Base-by-base conservation (phyloP, 2,329 filamentous ascomycete species). In the Xylariaceae sp. region DNA sequence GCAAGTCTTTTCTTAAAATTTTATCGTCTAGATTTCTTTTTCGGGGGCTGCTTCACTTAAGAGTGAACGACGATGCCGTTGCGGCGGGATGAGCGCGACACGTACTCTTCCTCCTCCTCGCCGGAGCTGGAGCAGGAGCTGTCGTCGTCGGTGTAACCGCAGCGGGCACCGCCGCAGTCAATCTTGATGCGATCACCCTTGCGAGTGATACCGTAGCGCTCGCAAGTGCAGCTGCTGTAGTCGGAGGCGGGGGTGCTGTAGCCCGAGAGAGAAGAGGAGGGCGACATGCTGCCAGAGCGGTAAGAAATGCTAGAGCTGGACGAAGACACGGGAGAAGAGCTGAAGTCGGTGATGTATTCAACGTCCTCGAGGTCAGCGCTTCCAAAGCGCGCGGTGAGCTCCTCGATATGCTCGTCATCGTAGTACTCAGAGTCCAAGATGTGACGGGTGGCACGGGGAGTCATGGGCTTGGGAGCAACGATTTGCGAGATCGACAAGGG, bases 171-270 rank as follows among this genome's bases (percentile, higher is more conserved):
- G 68, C 92, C 92, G 73, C 93, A 97, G 84, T 97, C 92, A 75
- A 97, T 86, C 84, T 93, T 94, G 83, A 97, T 89, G 71, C 92
- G 88, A 76, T 95, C 89, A 72, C 92, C 92, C 75, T 88, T 87
- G 78, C 92, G 89, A 65, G 92, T 97, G 80, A 97, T 96, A 69
- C 92, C 93, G 80, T 94, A 97, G 78, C 92, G 90, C 76, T 97
- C 91, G 79, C 93, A 97, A 65, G 88, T 92, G 85, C 94, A 97
- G 74, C 82, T 83, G 71, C 83, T 87, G 77, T 85, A 86, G 71
- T 88, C 89, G 55, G 88, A 91, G 76, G 82, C 82, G 64, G 88
- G 88, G 63, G 87, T 89, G 80, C 90, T 91, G 75, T 90, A 92
- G 68, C 87, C 88, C 57, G 88, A 87, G 67, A 88, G 81, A 62